A percentile compares a stretch with the other conserved stretches of the same genome.
Evolutionary conservation across 768 basidiomycete species (phyloP).

Genomic region (Bullera alba): DNA sequence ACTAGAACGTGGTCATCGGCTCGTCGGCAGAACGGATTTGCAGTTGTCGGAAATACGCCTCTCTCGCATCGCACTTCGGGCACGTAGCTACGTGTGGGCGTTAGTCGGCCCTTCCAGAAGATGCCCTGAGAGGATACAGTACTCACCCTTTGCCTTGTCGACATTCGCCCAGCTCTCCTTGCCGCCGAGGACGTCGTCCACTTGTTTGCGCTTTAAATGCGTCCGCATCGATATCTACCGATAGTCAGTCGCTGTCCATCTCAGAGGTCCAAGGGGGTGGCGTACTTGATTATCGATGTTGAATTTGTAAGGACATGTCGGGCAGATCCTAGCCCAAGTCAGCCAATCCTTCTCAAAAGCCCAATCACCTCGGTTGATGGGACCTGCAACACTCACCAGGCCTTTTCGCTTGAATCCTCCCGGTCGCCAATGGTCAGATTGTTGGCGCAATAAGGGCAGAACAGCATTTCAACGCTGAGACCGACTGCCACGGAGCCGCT

Average conservation of each 20-base stretch:
- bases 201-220: slow-evolving; percentile 74
- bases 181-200: slow-evolving; percentile 92
- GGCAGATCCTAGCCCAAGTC: slow-evolving; percentile 49
- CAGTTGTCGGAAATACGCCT: slow-evolving; percentile 90
- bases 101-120: background rate
- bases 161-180: slow-evolving; percentile 92
- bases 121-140: background rate
- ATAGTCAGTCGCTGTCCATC: background rate
- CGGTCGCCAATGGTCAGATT: slow-evolving; percentile 43
- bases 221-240: slow-evolving; percentile 77
- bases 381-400: slow-evolving; percentile 31
- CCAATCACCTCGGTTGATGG: background rate
- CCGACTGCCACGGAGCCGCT: no score
- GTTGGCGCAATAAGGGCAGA: slow-evolving; percentile 92
- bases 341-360: background rate
- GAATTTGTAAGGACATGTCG: slow-evolving; percentile 95
- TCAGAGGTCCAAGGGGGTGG: background rate
- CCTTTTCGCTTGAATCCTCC: slow-evolving; percentile 33
- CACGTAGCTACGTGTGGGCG: slow-evolving; percentile 51
- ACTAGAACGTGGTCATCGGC: slow-evolving; percentile 48
- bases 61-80: slow-evolving; percentile 72
- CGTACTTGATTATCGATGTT: slow-evolving; percentile 73
- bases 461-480: slow-evolving; percentile 57
- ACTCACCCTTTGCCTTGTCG: slow-evolving; percentile 70
- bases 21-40: slow-evolving; percentile 68